Conservation (phyloP, 1,139 yeast species). For the Pneumocystis sp. region DNA sequence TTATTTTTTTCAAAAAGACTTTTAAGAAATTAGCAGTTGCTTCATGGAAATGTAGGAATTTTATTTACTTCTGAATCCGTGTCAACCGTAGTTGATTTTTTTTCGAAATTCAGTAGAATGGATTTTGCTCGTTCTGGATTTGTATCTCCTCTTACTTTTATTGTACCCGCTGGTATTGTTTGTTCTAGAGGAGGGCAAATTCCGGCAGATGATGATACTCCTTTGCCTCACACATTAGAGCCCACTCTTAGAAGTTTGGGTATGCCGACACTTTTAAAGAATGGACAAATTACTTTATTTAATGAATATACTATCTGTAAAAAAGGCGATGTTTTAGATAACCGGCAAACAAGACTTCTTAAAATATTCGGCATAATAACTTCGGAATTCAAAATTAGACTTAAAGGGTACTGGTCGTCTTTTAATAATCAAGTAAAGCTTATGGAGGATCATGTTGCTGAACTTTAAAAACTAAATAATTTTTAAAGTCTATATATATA, state of each 20-base stretch:
- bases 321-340: conserved; percentile 68
- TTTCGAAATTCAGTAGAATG: conserved; percentile 55
- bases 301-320: conserved; percentile 69
- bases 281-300: conserved; percentile 68
- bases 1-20: neutral
- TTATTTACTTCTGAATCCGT: conserved; percentile 78
- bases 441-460: neutral
- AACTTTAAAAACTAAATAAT: neutral
- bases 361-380: conserved; percentile 94
- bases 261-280: conserved; percentile 78
- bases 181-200: conserved; percentile 93
- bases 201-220: conserved; percentile 81
- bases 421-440: neutral
- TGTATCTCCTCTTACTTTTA: conserved; percentile 65
- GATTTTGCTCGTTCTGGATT: conserved; percentile 88
- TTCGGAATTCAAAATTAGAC: conserved; percentile 69
- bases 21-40: conserved; percentile 19
- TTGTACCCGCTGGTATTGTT: conserved; percentile 76
- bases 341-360: conserved; percentile 77
- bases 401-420: conserved; percentile 50
- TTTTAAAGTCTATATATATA: neutral
- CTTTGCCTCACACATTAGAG: conserved; percentile 91
- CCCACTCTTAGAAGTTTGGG: conserved; percentile 79
- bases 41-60: conserved; percentile 66
- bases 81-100: conserved; percentile 71